These are phyloP conservation scores for Rhododendron molle DNA, from an alignment of 148 eudicot species.

Conservation along the genomic window DNA sequence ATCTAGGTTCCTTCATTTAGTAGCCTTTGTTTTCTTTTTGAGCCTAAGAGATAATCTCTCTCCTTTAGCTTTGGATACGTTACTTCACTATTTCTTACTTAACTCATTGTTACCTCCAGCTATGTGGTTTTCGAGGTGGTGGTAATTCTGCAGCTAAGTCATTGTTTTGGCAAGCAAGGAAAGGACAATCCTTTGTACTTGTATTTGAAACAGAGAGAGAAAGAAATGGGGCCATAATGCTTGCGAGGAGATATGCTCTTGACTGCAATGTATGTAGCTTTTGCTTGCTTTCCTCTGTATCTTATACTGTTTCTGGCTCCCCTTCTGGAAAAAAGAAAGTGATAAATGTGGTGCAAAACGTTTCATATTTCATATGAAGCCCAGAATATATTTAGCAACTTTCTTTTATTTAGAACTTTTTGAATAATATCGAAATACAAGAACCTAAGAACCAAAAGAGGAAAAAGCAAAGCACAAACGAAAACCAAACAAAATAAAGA, in stretches of 20 bases:
- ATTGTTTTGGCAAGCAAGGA: slow-evolving; percentile 87
- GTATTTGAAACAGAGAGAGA: slow-evolving; percentile 78
- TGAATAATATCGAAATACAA: not conserved
- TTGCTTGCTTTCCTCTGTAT: not conserved
- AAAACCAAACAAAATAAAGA: not conserved
- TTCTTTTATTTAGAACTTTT: not conserved
- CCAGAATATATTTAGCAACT: not conserved
- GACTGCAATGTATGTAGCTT: slow-evolving; percentile 69
- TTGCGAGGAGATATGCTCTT: slow-evolving; percentile 75
- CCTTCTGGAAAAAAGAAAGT: not conserved
- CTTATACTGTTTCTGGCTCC: not conserved
- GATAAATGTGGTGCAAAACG: not conserved
- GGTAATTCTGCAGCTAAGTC: slow-evolving; percentile 89
- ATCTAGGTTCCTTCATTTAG: not conserved
- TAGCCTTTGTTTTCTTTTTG: not conserved
- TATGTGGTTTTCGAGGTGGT: slow-evolving; percentile 93
- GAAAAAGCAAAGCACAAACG: not conserved
- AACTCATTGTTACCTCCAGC: slow-evolving; percentile 26
- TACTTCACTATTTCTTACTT: not conserved
- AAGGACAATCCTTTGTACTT: slow-evolving; percentile 68
- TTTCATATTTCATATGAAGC: not conserved
- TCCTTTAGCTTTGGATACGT: not conserved
- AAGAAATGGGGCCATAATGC: slow-evolving; percentile 64
- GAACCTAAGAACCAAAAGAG: not conserved
- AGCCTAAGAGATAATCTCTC: not conserved